Conservation (phyloP, 441 rosid genomes). For the Arabidopsis lyrata region DNA sequence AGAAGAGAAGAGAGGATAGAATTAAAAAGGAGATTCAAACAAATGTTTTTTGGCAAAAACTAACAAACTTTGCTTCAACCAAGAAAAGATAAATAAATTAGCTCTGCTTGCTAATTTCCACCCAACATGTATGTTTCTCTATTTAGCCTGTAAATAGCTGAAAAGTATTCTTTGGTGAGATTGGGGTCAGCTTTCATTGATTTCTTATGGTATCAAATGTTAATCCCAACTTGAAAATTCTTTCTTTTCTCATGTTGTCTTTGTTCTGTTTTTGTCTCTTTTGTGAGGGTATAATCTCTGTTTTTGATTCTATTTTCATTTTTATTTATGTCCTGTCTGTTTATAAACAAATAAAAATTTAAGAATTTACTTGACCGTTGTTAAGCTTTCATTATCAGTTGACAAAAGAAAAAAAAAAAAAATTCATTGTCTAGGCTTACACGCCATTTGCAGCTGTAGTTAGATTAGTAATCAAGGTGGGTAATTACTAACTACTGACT, state of each 20-base stretch:
- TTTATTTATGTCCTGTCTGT: not conserved
- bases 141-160: too few relatives aligned
- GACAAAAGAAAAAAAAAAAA: not conserved
- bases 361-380: constrained; percentile 14
- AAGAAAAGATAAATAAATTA: too few relatives aligned
- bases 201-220: constrained; percentile 28
- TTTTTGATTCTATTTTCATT: constrained; percentile 21
- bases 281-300: constrained; percentile 23
- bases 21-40: too few relatives aligned
- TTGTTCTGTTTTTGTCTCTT: constrained; percentile 41
- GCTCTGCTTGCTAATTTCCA: too few relatives aligned
- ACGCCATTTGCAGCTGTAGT: not conserved
- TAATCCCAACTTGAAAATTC: constrained; percentile 28
- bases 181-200: too few relatives aligned
- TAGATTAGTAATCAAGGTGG: not conserved
- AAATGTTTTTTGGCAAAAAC: too few relatives aligned
- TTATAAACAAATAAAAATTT: not conserved
- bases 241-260: constrained; percentile 28
- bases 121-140: too few relatives aligned
- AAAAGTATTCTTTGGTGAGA: too few relatives aligned
- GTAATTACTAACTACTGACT: not conserved
- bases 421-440: not conserved
- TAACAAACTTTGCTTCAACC: too few relatives aligned
- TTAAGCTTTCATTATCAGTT: constrained; percentile 32
- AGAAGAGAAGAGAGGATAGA: too few relatives aligned